These are phyloP conservation scores for Torulaspora maleeae DNA, from an alignment of 805 yeast species.

Conservation along the genomic window DNA sequence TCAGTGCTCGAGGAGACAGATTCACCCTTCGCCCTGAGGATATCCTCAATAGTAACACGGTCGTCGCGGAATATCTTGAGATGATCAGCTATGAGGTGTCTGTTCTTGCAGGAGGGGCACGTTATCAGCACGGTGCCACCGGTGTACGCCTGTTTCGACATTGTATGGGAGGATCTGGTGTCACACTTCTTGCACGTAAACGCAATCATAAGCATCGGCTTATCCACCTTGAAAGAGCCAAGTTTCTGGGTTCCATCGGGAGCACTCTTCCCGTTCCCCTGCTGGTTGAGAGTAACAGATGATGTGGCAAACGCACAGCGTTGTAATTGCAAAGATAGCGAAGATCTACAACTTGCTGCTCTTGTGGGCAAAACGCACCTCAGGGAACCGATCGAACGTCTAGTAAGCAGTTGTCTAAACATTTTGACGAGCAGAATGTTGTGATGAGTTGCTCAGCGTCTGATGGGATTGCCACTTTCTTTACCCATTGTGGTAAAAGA, in stretches of 20 bases:
- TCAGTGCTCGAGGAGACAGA: constrained; percentile 57
- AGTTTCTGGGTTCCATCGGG: neutral
- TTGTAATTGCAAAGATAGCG: neutral
- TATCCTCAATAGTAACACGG: constrained; percentile 69
- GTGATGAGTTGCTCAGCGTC: neutral
- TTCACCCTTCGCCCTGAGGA: constrained; percentile 71
- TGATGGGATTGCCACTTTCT: neutral
- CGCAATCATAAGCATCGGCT: constrained; percentile 79
- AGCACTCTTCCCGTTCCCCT: neutral
- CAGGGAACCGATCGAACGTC: neutral
- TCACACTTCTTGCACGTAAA: constrained; percentile 89
- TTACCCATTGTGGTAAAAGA: constrained; percentile 8
- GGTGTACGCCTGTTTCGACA: constrained; percentile 87
- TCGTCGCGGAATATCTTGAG: constrained; percentile 77
- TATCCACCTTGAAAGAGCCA: constrained; percentile 47
- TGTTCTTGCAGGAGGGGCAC: constrained; percentile 84
- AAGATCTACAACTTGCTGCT: neutral
- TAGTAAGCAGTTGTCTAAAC: constrained; percentile 2
- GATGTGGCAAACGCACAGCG: constrained; percentile 3
- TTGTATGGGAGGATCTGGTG: constrained; percentile 79
- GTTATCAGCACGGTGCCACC: constrained; percentile 82
- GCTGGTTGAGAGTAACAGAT: neutral
- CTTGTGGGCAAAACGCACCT: neutral
- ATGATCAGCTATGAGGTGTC: constrained; percentile 90
- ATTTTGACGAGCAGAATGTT: neutral